Evolutionary conservation across 1,284 basidiomycete species (phyloP).

Genomic region (Rhodotorula sp.): DNA sequence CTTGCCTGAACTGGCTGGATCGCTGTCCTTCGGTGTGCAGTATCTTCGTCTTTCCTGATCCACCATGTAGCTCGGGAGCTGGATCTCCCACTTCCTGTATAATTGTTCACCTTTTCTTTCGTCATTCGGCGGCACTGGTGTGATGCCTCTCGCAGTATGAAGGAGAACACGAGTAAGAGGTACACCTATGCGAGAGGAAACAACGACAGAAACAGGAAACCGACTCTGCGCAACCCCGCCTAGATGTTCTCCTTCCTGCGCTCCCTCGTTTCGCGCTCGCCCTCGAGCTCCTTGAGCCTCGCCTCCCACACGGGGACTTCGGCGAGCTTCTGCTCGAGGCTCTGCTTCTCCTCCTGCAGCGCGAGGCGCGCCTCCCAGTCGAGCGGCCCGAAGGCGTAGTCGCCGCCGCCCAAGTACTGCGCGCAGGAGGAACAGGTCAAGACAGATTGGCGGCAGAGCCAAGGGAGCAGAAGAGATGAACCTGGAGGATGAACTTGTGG

Average conservation of each 20-base stretch:
- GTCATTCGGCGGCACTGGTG: too few relatives aligned
- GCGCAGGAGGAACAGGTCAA: not conserved
- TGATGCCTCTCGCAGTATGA: too few relatives aligned
- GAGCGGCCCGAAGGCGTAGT: constrained; percentile 71
- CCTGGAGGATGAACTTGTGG: constrained; percentile 87
- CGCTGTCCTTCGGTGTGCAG: too few relatives aligned
- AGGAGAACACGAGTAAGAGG: too few relatives aligned
- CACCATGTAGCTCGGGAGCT: too few relatives aligned
- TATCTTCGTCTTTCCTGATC: too few relatives aligned
- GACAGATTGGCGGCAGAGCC: not conserved
- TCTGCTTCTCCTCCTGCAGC: constrained; percentile 66
- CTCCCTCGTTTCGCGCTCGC: constrained; percentile 32
- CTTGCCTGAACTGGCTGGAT: too few relatives aligned
- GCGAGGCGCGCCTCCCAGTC: constrained; percentile 88
- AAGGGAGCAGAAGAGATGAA: constrained; percentile 4
- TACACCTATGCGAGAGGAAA: not conserved
- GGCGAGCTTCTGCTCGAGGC: constrained; percentile 50
- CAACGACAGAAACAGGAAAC: not conserved
- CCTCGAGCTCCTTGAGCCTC: constrained; percentile 69
- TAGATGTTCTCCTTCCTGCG: constrained; percentile 26
- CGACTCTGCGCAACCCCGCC: not conserved
- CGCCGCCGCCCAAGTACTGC: constrained; percentile 57
- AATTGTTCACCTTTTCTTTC: too few relatives aligned
- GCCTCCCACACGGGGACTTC: constrained; percentile 75
- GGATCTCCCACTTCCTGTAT: too few relatives aligned